Evolutionary conservation across 495 filamentous ascomycete species (phyloP).

Genomic region (Talaromyces adpressus): DNA sequence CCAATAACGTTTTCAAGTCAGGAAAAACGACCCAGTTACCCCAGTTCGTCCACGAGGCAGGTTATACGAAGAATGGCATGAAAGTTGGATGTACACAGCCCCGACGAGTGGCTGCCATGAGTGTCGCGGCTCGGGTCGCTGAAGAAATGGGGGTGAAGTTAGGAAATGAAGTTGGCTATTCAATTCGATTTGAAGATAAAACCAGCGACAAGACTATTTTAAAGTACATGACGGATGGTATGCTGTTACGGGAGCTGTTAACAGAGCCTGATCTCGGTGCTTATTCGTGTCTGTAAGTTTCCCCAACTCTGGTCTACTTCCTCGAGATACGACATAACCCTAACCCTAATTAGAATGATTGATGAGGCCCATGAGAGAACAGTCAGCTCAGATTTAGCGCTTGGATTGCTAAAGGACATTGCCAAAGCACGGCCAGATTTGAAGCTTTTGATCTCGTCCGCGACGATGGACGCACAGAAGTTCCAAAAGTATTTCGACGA

Average conservation of each 20-base stretch:
- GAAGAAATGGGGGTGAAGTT: slow-evolving; percentile 91
- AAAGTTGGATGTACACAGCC: slow-evolving; percentile 62
- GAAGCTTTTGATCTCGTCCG: slow-evolving; percentile 88
- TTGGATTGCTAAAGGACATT: slow-evolving; percentile 89
- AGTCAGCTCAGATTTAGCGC: slow-evolving; percentile 82
- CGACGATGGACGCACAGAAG: slow-evolving; percentile 92
- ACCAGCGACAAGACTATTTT: slow-evolving; percentile 89
- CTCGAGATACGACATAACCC: no score
- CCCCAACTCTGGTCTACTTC: no score
- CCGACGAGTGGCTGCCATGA: slow-evolving; percentile 95
- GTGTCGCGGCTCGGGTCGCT: slow-evolving; percentile 86
- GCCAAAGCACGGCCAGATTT: slow-evolving; percentile 78
- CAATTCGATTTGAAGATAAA: slow-evolving; percentile 90
- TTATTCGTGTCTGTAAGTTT: slow-evolving; percentile 46
- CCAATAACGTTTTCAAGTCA: slow-evolving; percentile 24
- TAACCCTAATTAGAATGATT: no score
- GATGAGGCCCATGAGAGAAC: slow-evolving; percentile 97
- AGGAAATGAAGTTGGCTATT: slow-evolving; percentile 90
- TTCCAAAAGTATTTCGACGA: slow-evolving; percentile 92
- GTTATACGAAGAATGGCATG: slow-evolving; percentile 71
- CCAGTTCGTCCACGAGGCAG: slow-evolving; percentile 79
- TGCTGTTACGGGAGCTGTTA: slow-evolving; percentile 87
- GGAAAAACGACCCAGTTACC: slow-evolving; percentile 89
- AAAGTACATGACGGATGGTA: slow-evolving; percentile 98
- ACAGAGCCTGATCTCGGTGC: slow-evolving; percentile 78